phyloP scores from a whole-genome alignment of 441 rosid genomes.

The Arabidopsis hybrid region DNA sequence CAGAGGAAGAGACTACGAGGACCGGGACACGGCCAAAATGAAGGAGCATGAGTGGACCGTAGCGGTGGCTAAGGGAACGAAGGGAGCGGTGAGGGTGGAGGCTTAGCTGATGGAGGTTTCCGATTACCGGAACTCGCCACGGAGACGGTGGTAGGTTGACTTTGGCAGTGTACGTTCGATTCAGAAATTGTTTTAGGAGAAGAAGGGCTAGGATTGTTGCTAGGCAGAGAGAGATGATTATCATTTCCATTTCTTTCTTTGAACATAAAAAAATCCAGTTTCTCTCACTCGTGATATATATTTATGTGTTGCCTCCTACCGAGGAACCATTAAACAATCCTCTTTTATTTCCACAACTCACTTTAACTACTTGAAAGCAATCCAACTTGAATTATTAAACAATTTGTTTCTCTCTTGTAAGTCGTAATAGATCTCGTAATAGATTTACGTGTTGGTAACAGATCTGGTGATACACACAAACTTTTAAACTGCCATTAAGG shows the following conservation, averaged over 20 bases:
- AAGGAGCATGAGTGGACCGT: constrained; percentile 2
- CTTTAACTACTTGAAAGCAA: no score
- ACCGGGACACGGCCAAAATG: not conserved
- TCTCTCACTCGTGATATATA: not conserved
- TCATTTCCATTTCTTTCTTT: not conserved
- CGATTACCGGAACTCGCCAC: not conserved
- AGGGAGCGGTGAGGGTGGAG: not conserved
- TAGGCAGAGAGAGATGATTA: not conserved
- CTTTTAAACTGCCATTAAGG: no score
- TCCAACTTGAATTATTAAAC: no score
- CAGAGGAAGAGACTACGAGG: not conserved
- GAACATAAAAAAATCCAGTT: not conserved
- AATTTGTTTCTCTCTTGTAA: no score
- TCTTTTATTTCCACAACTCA: no score
- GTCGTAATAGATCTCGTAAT: no score
- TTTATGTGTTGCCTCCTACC: no score
- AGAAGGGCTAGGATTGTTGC: not conserved
- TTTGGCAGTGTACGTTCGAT: not conserved
- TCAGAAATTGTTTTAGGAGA: not conserved
- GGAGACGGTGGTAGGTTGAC: not conserved
- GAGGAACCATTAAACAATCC: no score
- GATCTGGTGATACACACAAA: no score
- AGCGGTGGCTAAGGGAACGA: constrained; percentile 3
- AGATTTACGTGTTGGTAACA: no score
- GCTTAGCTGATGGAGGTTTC: constrained; percentile 7